Evolutionary conservation across 2,329 filamentous ascomycete genomes (phyloP).

Genomic region (Apiospora arundinis): DNA sequence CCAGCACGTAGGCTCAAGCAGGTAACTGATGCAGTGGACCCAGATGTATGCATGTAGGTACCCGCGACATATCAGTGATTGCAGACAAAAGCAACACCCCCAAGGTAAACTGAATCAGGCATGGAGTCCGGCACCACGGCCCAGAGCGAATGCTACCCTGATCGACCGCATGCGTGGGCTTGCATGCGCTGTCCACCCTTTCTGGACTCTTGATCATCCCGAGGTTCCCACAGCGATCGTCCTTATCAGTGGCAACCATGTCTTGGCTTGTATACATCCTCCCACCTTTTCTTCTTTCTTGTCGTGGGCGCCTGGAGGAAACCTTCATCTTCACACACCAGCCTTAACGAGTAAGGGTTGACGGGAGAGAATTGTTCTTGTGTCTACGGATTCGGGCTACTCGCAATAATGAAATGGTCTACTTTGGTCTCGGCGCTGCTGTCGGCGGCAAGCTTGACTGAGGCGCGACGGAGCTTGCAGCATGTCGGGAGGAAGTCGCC

Average conservation of each 20-base stretch:
- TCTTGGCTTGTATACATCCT: not conserved
- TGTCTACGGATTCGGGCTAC: not conserved
- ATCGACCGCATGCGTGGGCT: not conserved
- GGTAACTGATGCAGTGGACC: not conserved
- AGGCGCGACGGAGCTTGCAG: slow-evolving; percentile 36
- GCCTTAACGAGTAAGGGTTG: not conserved
- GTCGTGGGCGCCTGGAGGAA: no score
- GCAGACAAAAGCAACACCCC: not conserved
- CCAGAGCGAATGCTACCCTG: not conserved
- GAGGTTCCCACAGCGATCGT: not conserved
- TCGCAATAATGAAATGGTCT: slow-evolving; percentile 34
- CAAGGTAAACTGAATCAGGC: not conserved
- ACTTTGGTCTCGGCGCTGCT: slow-evolving; percentile 33
- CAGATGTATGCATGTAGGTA: not conserved
- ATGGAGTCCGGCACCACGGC: not conserved
- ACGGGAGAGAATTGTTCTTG: not conserved
- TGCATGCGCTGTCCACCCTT: not conserved
- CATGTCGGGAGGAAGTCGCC: slow-evolving; percentile 40
- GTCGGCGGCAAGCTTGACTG: slow-evolving; percentile 30
- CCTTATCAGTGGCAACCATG: not conserved
- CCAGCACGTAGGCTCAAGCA: no score
- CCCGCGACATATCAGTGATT: not conserved
- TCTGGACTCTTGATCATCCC: not conserved
- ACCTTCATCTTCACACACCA: not conserved
- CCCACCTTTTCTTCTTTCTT: not conserved